phyloP scores from a whole-genome alignment of 176 grass and related monocot genomes.

The Triticum turgidum region DNA sequence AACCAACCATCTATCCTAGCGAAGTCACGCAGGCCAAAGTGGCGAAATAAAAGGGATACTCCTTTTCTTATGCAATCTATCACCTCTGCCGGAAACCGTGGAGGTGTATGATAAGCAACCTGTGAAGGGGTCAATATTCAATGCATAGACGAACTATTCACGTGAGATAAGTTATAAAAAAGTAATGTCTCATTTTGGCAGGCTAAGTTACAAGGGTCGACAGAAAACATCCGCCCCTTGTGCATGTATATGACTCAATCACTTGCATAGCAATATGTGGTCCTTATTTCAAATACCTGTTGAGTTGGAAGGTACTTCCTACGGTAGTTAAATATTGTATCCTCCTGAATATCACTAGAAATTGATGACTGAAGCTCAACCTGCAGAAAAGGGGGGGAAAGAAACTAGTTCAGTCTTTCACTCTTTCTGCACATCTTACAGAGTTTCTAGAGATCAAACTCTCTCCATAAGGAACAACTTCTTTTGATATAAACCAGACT shows the following conservation, averaged over 20 bases:
- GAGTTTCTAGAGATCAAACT: conserved; percentile 22
- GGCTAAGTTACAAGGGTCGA: conserved; percentile 3
- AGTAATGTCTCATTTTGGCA: background rate
- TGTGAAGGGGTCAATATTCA: conserved; percentile 41
- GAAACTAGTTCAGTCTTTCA: background rate
- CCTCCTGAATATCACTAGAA: conserved; percentile 47
- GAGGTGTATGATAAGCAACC: conserved; percentile 94
- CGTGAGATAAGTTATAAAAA: background rate
- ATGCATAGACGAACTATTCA: background rate
- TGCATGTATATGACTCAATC: background rate
- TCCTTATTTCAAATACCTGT: conserved; percentile 50
- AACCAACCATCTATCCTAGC: conserved; percentile 98
- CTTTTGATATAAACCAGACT: background rate
- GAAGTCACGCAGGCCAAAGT: conserved; percentile 71
- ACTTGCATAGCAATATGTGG: background rate
- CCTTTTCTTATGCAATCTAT: conserved; percentile 90
- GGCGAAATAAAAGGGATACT: conserved; percentile 59
- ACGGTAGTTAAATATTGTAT: conserved; percentile 90
- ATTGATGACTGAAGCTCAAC: conserved; percentile 66
- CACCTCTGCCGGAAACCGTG: conserved; percentile 74
- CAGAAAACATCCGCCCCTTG: background rate
- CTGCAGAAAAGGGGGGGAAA: conserved; percentile 28
- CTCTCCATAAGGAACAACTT: background rate
- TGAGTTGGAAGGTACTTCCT: conserved; percentile 91
- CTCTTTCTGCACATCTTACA: background rate